Conservation (phyloP, 2,329 filamentous ascomycete species). For the Penicillium thymicola region DNA sequence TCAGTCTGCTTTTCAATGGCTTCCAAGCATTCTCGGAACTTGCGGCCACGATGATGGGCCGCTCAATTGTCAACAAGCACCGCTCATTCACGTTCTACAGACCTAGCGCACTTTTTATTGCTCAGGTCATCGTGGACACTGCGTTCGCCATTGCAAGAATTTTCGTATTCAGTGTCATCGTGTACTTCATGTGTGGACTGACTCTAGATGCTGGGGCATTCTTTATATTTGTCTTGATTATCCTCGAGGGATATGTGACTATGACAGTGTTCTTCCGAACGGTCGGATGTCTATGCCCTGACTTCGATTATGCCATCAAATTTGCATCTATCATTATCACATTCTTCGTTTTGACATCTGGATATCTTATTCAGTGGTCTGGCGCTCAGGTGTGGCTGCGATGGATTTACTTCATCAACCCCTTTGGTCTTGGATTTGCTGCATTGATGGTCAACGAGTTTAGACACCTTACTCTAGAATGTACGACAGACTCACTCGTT, state of each 20-base stretch:
- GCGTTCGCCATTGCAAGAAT: conserved; percentile 70
- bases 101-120: conserved; percentile 78
- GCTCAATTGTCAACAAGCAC: conserved; percentile 79
- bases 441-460: conserved; percentile 88
- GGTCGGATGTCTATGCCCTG: conserved; percentile 69
- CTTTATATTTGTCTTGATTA: conserved; percentile 71
- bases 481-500: conserved; percentile 64
- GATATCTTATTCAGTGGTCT: conserved; percentile 79
- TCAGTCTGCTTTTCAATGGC: conserved; percentile 78
- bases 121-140: conserved; percentile 75
- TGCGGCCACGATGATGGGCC: conserved; percentile 69
- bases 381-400: conserved; percentile 71
- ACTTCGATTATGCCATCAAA: conserved; percentile 83
- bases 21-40: conserved; percentile 82
- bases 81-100: conserved; percentile 78
- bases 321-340: conserved; percentile 76
- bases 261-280: conserved; percentile 79
- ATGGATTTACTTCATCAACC: conserved; percentile 78
- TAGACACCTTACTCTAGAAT: conserved; percentile 63
- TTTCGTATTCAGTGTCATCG: conserved; percentile 67
- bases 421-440: conserved; percentile 70
- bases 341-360: conserved; percentile 74
- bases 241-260: conserved; percentile 64
- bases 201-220: conserved; percentile 70
- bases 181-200: conserved; percentile 75